Evolutionary conservation across 305 asterid species (phyloP).

Genomic region (Fraxinus albicans): DNA sequence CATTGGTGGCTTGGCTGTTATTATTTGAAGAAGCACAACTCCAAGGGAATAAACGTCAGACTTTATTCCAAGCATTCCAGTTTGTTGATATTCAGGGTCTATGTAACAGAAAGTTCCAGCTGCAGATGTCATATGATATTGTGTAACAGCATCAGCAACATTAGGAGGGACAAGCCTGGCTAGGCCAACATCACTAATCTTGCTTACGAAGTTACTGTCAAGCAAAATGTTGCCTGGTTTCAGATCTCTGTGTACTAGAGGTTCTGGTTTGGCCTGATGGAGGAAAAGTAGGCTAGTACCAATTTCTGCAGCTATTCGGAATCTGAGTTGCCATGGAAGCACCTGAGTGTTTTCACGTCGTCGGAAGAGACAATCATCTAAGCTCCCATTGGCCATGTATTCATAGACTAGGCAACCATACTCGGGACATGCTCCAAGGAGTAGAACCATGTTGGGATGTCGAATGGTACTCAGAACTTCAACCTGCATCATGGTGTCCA

Average conservation of each 20-base stretch:
- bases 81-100: slow-evolving; percentile 6
- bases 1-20: slow-evolving; percentile 38
- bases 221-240: slow-evolving; percentile 12
- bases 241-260: slow-evolving; percentile 1
- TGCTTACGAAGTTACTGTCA: not conserved
- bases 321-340: slow-evolving; percentile 13
- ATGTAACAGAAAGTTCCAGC: slow-evolving; percentile 14
- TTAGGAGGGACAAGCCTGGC: slow-evolving; percentile 11
- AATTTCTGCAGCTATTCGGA: slow-evolving; percentile 15
- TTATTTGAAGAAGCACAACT: slow-evolving; percentile 37
- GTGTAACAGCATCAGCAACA: slow-evolving; percentile 2
- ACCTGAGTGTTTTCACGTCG: not conserved
- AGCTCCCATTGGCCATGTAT: not conserved
- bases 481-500: not conserved
- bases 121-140: slow-evolving; percentile 10
- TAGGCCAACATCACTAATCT: slow-evolving; percentile 8
- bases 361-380: slow-evolving; percentile 1
- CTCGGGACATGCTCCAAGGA: slow-evolving; percentile 18
- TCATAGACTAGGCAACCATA: not conserved
- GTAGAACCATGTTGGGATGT: slow-evolving; percentile 16
- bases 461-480: slow-evolving; percentile 7
- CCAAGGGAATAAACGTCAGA: slow-evolving; percentile 41
- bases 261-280: slow-evolving; percentile 9
- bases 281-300: slow-evolving; percentile 7
- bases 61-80: slow-evolving; percentile 26